Evolutionary conservation across 768 basidiomycete species (phyloP).

Genomic region (Leccinum boreale): DNA sequence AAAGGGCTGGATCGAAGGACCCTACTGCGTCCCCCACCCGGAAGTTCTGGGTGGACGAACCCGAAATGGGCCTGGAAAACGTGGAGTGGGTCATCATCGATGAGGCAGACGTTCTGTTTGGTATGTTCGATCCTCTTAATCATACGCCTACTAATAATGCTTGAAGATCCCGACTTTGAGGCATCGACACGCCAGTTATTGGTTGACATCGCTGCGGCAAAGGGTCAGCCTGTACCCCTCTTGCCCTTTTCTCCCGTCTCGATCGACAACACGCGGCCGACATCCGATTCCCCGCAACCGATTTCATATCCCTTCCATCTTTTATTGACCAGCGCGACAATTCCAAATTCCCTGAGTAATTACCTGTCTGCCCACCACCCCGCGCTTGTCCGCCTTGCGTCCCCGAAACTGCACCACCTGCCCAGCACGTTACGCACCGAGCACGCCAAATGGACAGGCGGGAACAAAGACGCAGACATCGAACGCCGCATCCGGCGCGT

Average conservation of each 20-base stretch:
- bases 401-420: slow-evolving; percentile 75
- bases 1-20: slow-evolving; percentile 25
- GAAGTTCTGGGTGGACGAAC: slow-evolving; percentile 43
- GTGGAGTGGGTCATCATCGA: slow-evolving; percentile 91
- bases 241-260: slow-evolving; percentile 18
- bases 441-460: slow-evolving; percentile 73
- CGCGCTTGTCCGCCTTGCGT: slow-evolving; percentile 64
- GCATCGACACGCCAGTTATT: slow-evolving; percentile 68
- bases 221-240: slow-evolving; percentile 32
- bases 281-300: slow-evolving; percentile 11
- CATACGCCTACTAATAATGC: background rate
- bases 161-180: slow-evolving; percentile 78
- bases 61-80: slow-evolving; percentile 60
- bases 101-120: slow-evolving; percentile 88
- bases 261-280: slow-evolving; percentile 2
- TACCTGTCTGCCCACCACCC: slow-evolving; percentile 68
- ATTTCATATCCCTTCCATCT: slow-evolving; percentile 73
- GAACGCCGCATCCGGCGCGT: slow-evolving; percentile 68
- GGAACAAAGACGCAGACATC: slow-evolving; percentile 78
- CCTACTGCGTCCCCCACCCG: slow-evolving; percentile 12
- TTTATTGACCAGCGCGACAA: slow-evolving; percentile 81
- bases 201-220: slow-evolving; percentile 64
- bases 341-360: slow-evolving; percentile 68
- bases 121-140: slow-evolving; percentile 37
- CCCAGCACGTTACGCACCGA: slow-evolving; percentile 69